Conservation (phyloP, 768 basidiomycete genomes). For the Gelatoporia subvermispora region DNA sequence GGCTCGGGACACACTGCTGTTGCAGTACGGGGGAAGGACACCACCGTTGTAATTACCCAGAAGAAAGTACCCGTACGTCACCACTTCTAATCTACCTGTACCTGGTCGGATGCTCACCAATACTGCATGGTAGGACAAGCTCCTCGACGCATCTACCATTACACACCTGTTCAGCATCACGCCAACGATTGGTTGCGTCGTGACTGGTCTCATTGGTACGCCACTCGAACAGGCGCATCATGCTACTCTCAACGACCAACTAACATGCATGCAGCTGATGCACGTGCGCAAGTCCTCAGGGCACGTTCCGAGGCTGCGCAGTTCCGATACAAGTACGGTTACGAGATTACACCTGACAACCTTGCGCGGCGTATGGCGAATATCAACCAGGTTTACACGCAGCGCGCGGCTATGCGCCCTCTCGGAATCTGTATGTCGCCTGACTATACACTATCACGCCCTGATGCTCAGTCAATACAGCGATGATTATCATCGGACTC, state of each 20-base stretch:
- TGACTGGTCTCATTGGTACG: slow-evolving; percentile 94
- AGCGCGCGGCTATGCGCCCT: slow-evolving; percentile 94
- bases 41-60: slow-evolving; percentile 93
- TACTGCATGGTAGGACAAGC: slow-evolving; percentile 70
- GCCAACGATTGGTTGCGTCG: slow-evolving; percentile 93
- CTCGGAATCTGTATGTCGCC: slow-evolving; percentile 78
- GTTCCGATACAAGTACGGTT: slow-evolving; percentile 94
- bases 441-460: not conserved
- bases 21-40: slow-evolving; percentile 90
- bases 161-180: slow-evolving; percentile 97
- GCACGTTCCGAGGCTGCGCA: slow-evolving; percentile 87
- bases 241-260: too few relatives aligned
- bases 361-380: slow-evolving; percentile 92
- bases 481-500: slow-evolving; percentile 92
- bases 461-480: slow-evolving; percentile 34
- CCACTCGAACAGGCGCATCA: slow-evolving; percentile 1
- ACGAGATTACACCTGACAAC: slow-evolving; percentile 97
- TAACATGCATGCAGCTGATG: slow-evolving; percentile 62
- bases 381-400: slow-evolving; percentile 98
- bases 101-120: not conserved
- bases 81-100: not conserved
- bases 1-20: slow-evolving; percentile 94
- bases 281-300: slow-evolving; percentile 80
- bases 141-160: slow-evolving; percentile 89
- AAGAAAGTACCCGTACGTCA: slow-evolving; percentile 91